Base-by-base conservation (phyloP, 2,329 filamentous ascomycete species). In the Sphaceloma murrayae region DNA sequence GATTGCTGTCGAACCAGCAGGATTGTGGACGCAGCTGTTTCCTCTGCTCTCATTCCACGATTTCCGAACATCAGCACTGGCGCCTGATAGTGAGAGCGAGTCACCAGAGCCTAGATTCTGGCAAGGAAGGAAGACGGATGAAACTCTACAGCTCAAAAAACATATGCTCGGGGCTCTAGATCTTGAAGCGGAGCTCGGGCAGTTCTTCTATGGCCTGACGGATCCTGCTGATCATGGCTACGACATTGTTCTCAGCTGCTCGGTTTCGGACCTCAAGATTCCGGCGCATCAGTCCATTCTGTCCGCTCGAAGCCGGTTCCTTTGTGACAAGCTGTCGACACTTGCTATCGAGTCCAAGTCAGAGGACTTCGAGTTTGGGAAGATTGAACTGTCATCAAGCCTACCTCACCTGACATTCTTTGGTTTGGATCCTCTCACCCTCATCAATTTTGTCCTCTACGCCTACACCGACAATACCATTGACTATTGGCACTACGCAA, bases 261-360 rank as follows among this genome's bases (percentile, higher is more conserved):
- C 74, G 0, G 62, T 69, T 1, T 87, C 83, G 0, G 75, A 85
- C 3, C 62, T 88, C 17, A 70, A 68, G 34, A 77, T 98, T 33
- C 89, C 91, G 0, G 72, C 85, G 7, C 89, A 98, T 56, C 77
- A 81, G 24, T 94, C 89, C 67, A 67, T 95, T 4, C 62, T 96
- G 6, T 70, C 78, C 11, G 83, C 77, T 9, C 75, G 91, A 52
- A 94, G 86, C 56, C 64, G 75, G 3, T 63, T 82, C 1, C 59
- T 96, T 9, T 72, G 84, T 46, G 64, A 70, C 49, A 76, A 71
- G 4, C 65, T 93, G 36, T 34, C 48, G 17, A 4, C 32, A 4
- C 8, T 49, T 1, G 62, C 73, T 16, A 66, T 75, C 45, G 75
- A 77, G 52, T 72, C 74, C 13, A 65, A 69, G 11, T 64, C 63